Evolutionary conservation across 306 rosid genomes (phyloP), one percentile per base, ranked within the genome.

Genomic region (Trifolium fragiferum): DNA sequence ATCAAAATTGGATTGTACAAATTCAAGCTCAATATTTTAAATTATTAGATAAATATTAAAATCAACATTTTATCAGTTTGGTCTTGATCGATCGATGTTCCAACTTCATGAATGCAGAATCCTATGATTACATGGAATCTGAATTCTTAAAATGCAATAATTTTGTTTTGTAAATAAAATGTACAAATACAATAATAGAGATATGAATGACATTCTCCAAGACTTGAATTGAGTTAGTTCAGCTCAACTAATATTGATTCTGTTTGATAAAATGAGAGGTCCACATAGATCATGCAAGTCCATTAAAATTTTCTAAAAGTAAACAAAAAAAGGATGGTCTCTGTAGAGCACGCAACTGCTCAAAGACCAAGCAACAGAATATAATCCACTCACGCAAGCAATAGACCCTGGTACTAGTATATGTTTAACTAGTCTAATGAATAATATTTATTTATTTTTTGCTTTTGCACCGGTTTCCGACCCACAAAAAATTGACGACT

Each of bases 321-420:
- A 47, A 47, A 46, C 21, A 27, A 47, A 73, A 76, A 44, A 66
- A 12, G 16, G 30, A 2, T 68, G 75, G 80, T 43, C 13, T 5
- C 4, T 27, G 16, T 66, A 47, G 18, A 41, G 16, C 25, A 76
- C 14, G 51, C 15, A 27, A 12, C 6, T 7, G 8, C 15, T 55
- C 16, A 0, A 47, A 68, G 32, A 68, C 19, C 70, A 77, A 59
- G 41, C 63, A 58, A 77, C 54, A 19, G 21, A 67, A 68, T 58
- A 44, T 58, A 32, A 44, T 68, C 9, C 60, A 23, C 25, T 1
- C 25, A 23, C n/a, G n/a, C n/a, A n/a, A n/a, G n/a, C n/a, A n/a
- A n/a, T n/a, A n/a, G n/a, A n/a, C n/a, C n/a, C n/a, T n/a, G n/a
- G n/a, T n/a, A n/a, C n/a, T n/a, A n/a, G n/a, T n/a, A n/a, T n/a